Base-by-base conservation (phyloP, 2,329 filamentous ascomycete genomes). In the Aspergillus terreus region DNA sequence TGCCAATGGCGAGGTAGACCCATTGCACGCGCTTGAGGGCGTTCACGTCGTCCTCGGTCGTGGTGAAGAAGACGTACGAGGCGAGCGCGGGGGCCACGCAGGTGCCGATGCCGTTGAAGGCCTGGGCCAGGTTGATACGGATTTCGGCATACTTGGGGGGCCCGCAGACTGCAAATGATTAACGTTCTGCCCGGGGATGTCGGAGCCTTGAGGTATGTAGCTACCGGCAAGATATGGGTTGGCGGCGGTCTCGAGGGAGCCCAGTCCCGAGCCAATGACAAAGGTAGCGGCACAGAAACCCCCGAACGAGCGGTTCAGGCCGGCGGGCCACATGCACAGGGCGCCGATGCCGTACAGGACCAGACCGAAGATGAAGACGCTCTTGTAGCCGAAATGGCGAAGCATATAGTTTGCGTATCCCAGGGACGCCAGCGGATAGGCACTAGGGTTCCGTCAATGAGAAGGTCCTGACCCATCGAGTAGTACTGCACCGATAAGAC, bases 301-400 rank as follows among this genome's bases (percentile, higher is more conserved):
- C 23, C 78, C 82, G 63, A 91, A 92, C 14, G 83, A 87, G 42
- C 80, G 79, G 53, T 90, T 80, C 9, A 92, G 82, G 6, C 86
- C 87, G 1, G 85, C 87, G 0, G 89, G 89, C 89, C 88, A 94
- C 72, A 92, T 92, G 72, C 91, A 90, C 57, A 92, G 82, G 33
- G 87, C 89, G 1, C 86, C 87, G 4, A 83, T 77, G 1, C 86
- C 84, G 67, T 90, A 89, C 42, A 90, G 78, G 51, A 72, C 77
- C 6, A 91, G 76, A 35, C 88, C 89, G 25, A 85, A 77, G 53
- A 94, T 92, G 60, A 94, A 92, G 0, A 88, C 90, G 40, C 83
- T 83, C 58, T 90, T 88, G 73, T 90, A 94, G 3, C 90, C 90
- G 46, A 86, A 88, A 52, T 82, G 80, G 17, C 88, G 82, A 6